These are phyloP conservation scores for Acidiella bohemica DNA, from an alignment of 495 filamentous ascomycete genomes.

Conservation along the genomic window DNA sequence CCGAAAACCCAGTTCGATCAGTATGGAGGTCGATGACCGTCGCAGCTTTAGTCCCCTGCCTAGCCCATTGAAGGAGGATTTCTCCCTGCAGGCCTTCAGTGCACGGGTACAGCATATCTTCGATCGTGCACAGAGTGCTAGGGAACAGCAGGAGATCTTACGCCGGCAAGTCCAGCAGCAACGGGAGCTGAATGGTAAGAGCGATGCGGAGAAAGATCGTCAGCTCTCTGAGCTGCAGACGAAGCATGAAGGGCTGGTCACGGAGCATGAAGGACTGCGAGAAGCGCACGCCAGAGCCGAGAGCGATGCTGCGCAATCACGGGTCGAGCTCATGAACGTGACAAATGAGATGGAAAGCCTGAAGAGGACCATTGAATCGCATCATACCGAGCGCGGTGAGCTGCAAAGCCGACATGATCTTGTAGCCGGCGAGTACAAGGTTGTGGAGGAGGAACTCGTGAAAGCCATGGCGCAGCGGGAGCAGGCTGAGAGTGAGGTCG, in stretches of 20 bases:
- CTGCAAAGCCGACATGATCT: constrained; percentile 28
- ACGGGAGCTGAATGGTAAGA: constrained; percentile 66
- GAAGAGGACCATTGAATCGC: constrained; percentile 7
- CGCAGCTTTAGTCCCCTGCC: constrained; percentile 1
- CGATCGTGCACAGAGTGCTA: constrained; percentile 44
- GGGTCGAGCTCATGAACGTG: constrained; percentile 15
- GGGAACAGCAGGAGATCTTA: constrained; percentile 73
- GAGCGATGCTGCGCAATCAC: constrained; percentile 16
- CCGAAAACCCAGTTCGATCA: constrained; percentile 2
- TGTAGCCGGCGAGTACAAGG: constrained; percentile 22
- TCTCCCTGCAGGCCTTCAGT: constrained; percentile 55
- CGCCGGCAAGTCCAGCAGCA: constrained; percentile 86
- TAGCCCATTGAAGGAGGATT: constrained; percentile 36
- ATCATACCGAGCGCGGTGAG: constrained; percentile 11
- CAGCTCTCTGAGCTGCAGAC: constrained; percentile 35
- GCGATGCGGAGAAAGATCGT: constrained; percentile 43
- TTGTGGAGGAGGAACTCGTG: constrained; percentile 21
- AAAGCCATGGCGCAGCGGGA: constrained; percentile 29
- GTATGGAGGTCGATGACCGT: constrained; percentile 20
- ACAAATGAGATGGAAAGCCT: constrained; percentile 15
- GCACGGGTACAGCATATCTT: constrained; percentile 66
- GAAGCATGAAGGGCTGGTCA: constrained; percentile 25
- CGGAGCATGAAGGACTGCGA: constrained; percentile 24
- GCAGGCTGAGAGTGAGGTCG: constrained; percentile 22
- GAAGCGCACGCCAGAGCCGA: constrained; percentile 24